These are phyloP conservation scores for Besnoitia besnoiti DNA, from an alignment of 169 alveolate species.

Conservation along the genomic window DNA sequence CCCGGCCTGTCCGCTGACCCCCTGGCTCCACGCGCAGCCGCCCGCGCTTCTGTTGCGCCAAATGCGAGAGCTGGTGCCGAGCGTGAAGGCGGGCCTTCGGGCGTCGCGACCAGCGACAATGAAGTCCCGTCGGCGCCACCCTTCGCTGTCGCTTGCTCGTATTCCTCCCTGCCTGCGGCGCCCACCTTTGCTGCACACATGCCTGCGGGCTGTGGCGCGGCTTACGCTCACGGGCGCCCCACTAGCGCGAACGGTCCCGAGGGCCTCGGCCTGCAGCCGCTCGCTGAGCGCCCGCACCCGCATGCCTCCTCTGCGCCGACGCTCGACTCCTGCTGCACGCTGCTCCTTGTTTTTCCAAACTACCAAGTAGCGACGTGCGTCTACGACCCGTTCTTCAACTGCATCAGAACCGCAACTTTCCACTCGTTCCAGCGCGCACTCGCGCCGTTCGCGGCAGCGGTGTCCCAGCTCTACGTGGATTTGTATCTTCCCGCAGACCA, in stretches of 20 bases:
- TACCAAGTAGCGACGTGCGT: background rate
- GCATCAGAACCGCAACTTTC: background rate
- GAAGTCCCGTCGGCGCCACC: background rate
- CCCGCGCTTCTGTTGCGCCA: too few species aligned
- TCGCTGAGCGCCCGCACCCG: too few species aligned
- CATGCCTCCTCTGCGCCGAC: background rate
- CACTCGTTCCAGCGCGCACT: background rate
- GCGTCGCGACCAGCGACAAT: background rate
- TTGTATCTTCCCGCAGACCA: background rate
- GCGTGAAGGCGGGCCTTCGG: background rate
- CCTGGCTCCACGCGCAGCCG: too few species aligned
- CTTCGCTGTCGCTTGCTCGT: background rate
- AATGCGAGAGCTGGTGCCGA: too few species aligned
- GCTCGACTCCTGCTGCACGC: background rate
- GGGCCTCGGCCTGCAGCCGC: too few species aligned
- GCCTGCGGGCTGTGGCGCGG: too few species aligned
- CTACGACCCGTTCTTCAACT: conserved; percentile 13
- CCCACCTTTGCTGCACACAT: background rate
- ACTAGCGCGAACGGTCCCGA: too few species aligned
- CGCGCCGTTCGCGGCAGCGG: conserved; percentile 10
- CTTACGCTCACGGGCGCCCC: too few species aligned
- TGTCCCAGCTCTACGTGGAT: background rate
- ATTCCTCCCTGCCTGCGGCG: background rate
- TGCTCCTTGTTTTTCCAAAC: conserved; percentile 12
- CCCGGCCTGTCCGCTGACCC: background rate